Evolutionary conservation across 1,139 yeast genomes (phyloP).

Genomic region (Meyerozyma athensensis): DNA sequence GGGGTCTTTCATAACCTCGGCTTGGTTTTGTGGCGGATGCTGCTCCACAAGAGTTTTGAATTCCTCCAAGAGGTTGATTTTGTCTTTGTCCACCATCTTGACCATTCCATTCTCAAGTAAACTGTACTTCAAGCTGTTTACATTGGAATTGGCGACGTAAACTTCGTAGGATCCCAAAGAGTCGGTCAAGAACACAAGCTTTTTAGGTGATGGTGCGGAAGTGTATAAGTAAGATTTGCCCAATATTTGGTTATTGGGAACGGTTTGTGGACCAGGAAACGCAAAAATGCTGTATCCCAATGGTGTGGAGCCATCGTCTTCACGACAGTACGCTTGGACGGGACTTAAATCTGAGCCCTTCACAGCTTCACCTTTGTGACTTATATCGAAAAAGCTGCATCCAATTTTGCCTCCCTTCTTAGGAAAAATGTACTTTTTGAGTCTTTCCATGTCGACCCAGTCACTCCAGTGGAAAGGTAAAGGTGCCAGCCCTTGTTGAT

Average conservation of each 20-base stretch:
- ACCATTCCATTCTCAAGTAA: slow-evolving; percentile 25
- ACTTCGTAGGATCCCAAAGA: slow-evolving; percentile 17
- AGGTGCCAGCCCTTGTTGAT: background rate
- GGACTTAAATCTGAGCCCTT: slow-evolving; percentile 13
- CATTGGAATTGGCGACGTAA: slow-evolving; percentile 12
- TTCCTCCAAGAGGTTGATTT: slow-evolving; percentile 14
- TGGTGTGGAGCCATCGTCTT: slow-evolving; percentile 11
- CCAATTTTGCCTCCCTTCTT: slow-evolving; percentile 8
- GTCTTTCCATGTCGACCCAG: slow-evolving; percentile 33
- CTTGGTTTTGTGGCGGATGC: slow-evolving; percentile 8
- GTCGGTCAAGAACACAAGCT: slow-evolving; percentile 17
- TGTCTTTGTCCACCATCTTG: slow-evolving; percentile 11
- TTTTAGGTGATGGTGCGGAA: slow-evolving; percentile 14
- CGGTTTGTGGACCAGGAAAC: slow-evolving; percentile 27
- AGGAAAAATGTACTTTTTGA: slow-evolving; percentile 22
- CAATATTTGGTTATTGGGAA: slow-evolving; percentile 16
- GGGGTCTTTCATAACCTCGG: slow-evolving; percentile 8
- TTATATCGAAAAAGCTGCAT: slow-evolving; percentile 7
- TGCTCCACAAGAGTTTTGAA: slow-evolving; percentile 12
- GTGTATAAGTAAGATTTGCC: slow-evolving; percentile 15
- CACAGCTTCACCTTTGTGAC: slow-evolving; percentile 12
- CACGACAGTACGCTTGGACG: slow-evolving; percentile 21
- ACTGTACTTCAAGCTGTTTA: slow-evolving; percentile 17
- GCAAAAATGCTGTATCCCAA: slow-evolving; percentile 26
- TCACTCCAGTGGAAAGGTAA: slow-evolving; percentile 41